Conservation (phyloP, 306 rosid species). For the Prunus salicina region DNA sequence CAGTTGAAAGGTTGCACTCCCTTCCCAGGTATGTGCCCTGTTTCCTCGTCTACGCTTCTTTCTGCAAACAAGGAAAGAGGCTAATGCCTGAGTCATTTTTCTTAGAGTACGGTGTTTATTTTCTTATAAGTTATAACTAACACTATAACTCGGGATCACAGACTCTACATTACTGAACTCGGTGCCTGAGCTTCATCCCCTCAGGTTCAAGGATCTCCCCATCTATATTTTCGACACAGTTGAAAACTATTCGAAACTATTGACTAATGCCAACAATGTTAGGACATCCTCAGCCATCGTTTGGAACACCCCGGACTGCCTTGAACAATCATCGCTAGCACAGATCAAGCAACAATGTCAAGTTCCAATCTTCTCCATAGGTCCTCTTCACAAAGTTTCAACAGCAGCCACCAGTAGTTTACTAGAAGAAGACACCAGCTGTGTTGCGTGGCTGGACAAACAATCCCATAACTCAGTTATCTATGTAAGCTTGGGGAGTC, state of each 20-base stretch:
- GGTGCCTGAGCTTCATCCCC: constrained; percentile 40
- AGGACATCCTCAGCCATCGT: constrained; percentile 38
- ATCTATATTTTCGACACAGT: constrained; percentile 2
- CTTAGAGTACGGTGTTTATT: too few relatives aligned
- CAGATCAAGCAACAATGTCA: constrained; percentile 18
- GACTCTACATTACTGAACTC: constrained; percentile 17
- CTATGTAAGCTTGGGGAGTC: constrained; percentile 46
- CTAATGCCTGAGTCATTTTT: too few relatives aligned
- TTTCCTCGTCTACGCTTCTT: too few relatives aligned
- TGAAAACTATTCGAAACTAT: background rate
- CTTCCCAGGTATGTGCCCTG: constrained; percentile 29
- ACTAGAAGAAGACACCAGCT: constrained; percentile 19
- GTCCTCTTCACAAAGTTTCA: constrained; percentile 43
- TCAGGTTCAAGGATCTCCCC: constrained; percentile 55
- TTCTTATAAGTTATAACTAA: background rate
- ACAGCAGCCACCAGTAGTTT: constrained; percentile 8
- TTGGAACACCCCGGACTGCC: constrained; percentile 39
- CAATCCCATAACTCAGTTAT: constrained; percentile 23
- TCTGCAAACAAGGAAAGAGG: too few relatives aligned
- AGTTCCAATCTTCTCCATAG: constrained; percentile 36
- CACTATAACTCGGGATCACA: constrained; percentile 1
- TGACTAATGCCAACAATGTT: background rate
- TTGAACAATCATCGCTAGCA: constrained; percentile 27
- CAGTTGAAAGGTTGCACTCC: constrained; percentile 31
- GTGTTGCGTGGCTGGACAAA: constrained; percentile 28